These are phyloP conservation scores for Agapanthus africanus DNA, from an alignment of 106 monocot species.

Conservation along the genomic window DNA sequence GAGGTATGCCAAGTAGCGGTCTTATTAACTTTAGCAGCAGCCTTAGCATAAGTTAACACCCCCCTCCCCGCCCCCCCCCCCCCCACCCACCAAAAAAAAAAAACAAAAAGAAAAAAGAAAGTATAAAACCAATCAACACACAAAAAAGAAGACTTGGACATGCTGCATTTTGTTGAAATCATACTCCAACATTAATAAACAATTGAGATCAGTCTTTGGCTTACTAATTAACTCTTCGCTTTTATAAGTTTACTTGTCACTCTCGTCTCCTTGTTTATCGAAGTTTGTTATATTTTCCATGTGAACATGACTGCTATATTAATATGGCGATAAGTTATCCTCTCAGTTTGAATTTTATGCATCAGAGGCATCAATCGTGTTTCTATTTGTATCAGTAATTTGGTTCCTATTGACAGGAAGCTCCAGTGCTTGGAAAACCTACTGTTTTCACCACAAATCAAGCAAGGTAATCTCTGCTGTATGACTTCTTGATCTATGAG, in stretches of 20 bases:
- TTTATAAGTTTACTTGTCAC: neutral
- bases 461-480: constrained; percentile 51
- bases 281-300: neutral
- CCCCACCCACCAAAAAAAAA: no score
- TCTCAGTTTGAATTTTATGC: no score
- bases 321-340: no score
- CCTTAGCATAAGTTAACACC: neutral
- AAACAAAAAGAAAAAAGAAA: no score
- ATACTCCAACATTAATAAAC: no score
- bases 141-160: no score
- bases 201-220: no score
- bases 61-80: no score
- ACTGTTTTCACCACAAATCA: constrained; percentile 56
- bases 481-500: neutral
- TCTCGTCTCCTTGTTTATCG: neutral
- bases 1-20: constrained; percentile 39
- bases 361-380: neutral
- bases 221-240: no score
- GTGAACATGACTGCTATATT: no score
- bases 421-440: constrained; percentile 79
- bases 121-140: no score
- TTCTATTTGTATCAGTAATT: neutral
- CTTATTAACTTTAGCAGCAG: neutral
- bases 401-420: constrained; percentile 67
- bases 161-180: no score